phyloP scores from a whole-genome alignment of 2,329 filamentous ascomycete genomes.

The Dryadomyces sulphureus region DNA sequence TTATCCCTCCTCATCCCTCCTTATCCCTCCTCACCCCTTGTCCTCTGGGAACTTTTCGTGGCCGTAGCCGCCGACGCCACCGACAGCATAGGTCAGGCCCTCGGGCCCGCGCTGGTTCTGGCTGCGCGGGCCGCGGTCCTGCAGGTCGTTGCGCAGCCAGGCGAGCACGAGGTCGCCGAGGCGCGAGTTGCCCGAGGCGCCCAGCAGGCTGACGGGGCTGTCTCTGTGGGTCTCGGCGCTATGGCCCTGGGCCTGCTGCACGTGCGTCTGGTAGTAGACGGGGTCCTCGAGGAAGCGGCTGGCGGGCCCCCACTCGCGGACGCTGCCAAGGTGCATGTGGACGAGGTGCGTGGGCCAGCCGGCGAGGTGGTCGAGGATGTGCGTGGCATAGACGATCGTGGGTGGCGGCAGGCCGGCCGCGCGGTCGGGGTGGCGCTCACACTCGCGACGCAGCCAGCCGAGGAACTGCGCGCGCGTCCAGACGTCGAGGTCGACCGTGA shows the following conservation, averaged over 20 bases:
- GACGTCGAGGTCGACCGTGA: conserved; percentile 91
- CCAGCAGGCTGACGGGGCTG: conserved; percentile 4
- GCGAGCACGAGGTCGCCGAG: conserved; percentile 75
- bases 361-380: conserved; percentile 89
- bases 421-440: conserved; percentile 50
- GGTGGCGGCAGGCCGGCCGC: conserved; percentile 18
- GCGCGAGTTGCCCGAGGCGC: conserved; percentile 55
- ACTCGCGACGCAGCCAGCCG: conserved; percentile 73
- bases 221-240: not conserved
- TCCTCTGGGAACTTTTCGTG: conserved; percentile 24
- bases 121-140: conserved; percentile 62
- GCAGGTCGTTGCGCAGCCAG: conserved; percentile 74
- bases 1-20: no score
- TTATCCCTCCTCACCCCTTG: not conserved
- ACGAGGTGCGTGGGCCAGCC: conserved; percentile 92
- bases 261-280: conserved; percentile 7
- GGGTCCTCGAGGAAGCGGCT: conserved; percentile 43
- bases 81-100: conserved; percentile 46
- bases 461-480: conserved; percentile 76
- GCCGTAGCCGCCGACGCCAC: conserved; percentile 40
- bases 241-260: not conserved
- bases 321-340: conserved; percentile 80
- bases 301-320: conserved; percentile 74
- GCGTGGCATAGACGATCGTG: conserved; percentile 93
- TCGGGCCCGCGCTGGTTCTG: conserved; percentile 39